Percentiles rank a stretch among this genome's conserved stretches.
These are phyloP conservation scores for Biscogniauxia marginata DNA, from an alignment of 2,329 filamentous ascomycete genomes.

Conservation along the genomic window DNA sequence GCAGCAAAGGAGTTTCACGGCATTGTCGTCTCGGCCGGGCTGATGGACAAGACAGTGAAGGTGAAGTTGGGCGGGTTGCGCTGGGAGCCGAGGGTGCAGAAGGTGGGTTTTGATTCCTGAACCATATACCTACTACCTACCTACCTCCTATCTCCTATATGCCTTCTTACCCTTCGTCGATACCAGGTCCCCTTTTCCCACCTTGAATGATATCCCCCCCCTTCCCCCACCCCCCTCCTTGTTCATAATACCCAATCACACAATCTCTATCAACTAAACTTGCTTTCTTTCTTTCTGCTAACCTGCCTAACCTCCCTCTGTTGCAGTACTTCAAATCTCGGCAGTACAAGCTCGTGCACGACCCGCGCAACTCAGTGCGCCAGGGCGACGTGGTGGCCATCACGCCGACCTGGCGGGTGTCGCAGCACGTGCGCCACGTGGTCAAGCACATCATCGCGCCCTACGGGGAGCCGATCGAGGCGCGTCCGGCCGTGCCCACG, in stretches of 20 bases:
- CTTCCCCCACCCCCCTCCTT: not conserved
- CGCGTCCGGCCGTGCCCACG: constrained; percentile 64
- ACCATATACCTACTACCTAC: not conserved
- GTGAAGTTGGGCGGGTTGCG: constrained; percentile 68
- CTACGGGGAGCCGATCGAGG: constrained; percentile 58
- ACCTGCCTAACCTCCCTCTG: not conserved
- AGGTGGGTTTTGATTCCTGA: constrained; percentile 48
- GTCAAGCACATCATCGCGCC: constrained; percentile 74
- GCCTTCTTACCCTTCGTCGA: not conserved
- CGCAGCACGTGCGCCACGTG: constrained; percentile 68
- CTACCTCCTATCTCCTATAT: not conserved
- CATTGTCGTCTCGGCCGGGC: constrained; percentile 74
- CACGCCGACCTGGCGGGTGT: constrained; percentile 62
- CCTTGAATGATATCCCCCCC: not conserved
- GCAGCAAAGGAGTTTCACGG: constrained; percentile 57
- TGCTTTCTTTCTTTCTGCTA: no score
- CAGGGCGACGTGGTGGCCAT: constrained; percentile 76
- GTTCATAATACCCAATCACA: no score
- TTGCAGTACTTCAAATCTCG: constrained; percentile 62
- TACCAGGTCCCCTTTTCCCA: no score
- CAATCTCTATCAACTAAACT: no score
- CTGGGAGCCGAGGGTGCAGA: constrained; percentile 72
- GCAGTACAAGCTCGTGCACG: constrained; percentile 70
- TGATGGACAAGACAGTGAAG: constrained; percentile 77
- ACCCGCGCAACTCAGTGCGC: constrained; percentile 71